A percentile compares a stretch with the other conserved stretches of the same genome.
Conservation (phyloP, 163 green algal genomes). For the Coccomyxa subellipsoidea region DNA sequence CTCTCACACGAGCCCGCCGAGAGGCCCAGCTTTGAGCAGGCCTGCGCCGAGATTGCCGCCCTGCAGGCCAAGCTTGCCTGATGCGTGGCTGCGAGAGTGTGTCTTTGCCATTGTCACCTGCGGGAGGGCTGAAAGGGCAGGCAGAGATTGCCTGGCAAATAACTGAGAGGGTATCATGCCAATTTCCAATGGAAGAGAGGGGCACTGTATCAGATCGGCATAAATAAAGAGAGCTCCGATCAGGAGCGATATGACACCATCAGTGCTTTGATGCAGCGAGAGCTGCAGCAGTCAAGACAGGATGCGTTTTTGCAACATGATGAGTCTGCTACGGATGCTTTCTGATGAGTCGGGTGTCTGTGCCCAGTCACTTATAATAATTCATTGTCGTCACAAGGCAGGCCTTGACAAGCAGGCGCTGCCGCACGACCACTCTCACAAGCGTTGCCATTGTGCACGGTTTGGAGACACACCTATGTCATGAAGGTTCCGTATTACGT, state of each 20-base stretch:
- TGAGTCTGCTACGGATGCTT: no score
- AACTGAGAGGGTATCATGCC: background rate
- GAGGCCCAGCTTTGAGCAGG: conserved; percentile 17
- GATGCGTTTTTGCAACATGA: no score
- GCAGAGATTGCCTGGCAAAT: background rate
- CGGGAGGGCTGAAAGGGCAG: background rate
- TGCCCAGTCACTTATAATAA: background rate
- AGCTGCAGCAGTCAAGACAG: no score
- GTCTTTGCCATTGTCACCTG: background rate
- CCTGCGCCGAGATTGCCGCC: background rate
- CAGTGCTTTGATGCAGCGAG: no score
- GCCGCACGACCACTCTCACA: background rate
- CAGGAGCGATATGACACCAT: no score
- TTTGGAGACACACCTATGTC: background rate
- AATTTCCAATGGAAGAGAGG: background rate
- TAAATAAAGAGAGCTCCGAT: background rate
- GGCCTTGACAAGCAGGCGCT: background rate
- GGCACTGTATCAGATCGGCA: background rate
- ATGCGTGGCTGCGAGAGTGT: no score
- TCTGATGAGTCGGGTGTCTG: no score
- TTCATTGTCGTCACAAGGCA: background rate
- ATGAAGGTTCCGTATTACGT: background rate
- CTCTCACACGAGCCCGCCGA: background rate
- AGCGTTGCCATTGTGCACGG: background rate
- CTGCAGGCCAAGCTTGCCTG: background rate